phyloP scores from a whole-genome alignment of 2,329 filamentous ascomycete species.

The Falciphora oryzae region DNA sequence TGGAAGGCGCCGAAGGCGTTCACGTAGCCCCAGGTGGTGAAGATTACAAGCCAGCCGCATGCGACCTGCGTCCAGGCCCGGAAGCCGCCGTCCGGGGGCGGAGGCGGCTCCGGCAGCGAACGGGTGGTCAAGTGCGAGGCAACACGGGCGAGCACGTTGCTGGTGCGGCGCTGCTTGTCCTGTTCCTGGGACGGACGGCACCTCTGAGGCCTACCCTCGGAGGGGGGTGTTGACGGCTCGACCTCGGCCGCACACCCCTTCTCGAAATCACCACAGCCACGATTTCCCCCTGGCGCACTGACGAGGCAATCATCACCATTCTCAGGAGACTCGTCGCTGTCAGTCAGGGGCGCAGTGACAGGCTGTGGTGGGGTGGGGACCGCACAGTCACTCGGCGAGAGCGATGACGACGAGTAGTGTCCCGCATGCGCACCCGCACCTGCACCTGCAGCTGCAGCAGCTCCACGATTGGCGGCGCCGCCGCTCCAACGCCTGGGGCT shows the following conservation, averaged over 20 bases:
- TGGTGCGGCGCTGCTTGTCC: background rate
- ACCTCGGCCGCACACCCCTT: background rate
- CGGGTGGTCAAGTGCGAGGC: constrained; percentile 29
- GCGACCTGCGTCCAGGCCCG: constrained; percentile 34
- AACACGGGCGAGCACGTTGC: constrained; percentile 15
- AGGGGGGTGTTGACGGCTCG: background rate
- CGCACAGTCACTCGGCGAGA: background rate
- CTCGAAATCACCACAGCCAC: background rate
- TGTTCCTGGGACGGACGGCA: background rate
- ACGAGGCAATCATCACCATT: background rate
- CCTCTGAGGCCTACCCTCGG: background rate
- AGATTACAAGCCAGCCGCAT: constrained; percentile 34
- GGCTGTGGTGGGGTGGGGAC: background rate
- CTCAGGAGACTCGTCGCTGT: background rate
- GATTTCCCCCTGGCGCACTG: background rate
- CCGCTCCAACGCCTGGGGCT: background rate
- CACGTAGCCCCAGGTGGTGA: constrained; percentile 45
- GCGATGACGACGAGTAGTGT: background rate
- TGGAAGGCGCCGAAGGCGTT: constrained; percentile 51
- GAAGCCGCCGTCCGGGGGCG: constrained; percentile 37
- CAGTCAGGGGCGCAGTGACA: background rate
- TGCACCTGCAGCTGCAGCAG: background rate
- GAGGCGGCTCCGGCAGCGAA: constrained; percentile 31
- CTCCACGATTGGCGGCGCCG: background rate
- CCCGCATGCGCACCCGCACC: background rate